Evolutionary conservation across 2,329 filamentous ascomycete species (phyloP).

Genomic region (Sporothrix sp.): DNA sequence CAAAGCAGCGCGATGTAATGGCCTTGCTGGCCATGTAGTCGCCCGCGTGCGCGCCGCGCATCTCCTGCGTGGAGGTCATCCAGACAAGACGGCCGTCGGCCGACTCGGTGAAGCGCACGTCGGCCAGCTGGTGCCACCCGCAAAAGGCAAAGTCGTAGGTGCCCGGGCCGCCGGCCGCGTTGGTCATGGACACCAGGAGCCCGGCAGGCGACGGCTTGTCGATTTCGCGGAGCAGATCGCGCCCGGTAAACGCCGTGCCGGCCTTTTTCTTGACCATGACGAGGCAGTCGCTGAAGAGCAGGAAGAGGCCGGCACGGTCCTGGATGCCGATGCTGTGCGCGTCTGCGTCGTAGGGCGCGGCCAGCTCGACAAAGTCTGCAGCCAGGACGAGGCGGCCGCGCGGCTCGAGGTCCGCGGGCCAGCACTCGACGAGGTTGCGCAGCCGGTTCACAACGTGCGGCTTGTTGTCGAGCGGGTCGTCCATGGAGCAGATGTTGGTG

Average conservation of each 20-base stretch:
- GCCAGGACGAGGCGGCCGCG: conserved; percentile 72
- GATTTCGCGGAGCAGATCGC: conserved; percentile 72
- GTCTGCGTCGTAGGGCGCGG: conserved; percentile 53
- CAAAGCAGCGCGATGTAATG: conserved; percentile 56
- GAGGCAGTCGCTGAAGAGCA: conserved; percentile 77
- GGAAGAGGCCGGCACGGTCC: conserved; percentile 57
- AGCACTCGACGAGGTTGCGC: conserved; percentile 65
- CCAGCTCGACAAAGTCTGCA: conserved; percentile 67
- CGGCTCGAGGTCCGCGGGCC: conserved; percentile 63
- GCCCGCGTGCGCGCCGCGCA: conserved; percentile 42
- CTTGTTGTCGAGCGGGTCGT: conserved; percentile 62
- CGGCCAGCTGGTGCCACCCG: conserved; percentile 59
- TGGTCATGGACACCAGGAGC: conserved; percentile 53
- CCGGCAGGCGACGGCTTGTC: conserved; percentile 65
- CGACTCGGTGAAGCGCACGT: conserved; percentile 65
- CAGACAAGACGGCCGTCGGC: conserved; percentile 54
- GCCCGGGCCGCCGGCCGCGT: conserved; percentile 49
- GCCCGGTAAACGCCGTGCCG: conserved; percentile 55
- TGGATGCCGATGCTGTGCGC: conserved; percentile 34
- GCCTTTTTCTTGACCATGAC: conserved; percentile 64
- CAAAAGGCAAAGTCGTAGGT: conserved; percentile 65
- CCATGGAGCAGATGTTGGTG: conserved; percentile 91
- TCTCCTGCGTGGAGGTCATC: conserved; percentile 54
- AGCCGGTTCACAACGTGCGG: conserved; percentile 65
- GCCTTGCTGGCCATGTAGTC: conserved; percentile 39